Base-by-base conservation (phyloP, 2,329 filamentous ascomycete genomes). In the Incumbomyces delicatus region DNA sequence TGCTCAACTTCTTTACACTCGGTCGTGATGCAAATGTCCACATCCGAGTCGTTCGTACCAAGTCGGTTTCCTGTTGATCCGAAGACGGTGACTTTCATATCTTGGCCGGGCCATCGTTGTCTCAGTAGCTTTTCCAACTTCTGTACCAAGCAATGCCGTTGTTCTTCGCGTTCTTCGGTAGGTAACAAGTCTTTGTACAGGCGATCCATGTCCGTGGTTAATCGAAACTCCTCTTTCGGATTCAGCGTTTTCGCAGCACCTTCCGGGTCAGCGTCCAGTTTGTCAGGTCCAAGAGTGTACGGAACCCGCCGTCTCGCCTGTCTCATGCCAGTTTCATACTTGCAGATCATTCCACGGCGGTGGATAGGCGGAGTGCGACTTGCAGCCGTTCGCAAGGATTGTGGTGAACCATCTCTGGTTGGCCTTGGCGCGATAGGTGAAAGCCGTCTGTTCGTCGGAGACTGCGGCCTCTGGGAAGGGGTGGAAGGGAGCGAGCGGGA, bases 1-100 rank as follows among this genome's bases (percentile, higher is more conserved):
- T 81, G 83, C 64, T 95, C 88, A 61, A 96, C 69, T 58, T 85
- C 84, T 62, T 83, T 92, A 77, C 85, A 88, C 39, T 85, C 74
- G 16, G 92, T 96, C 39, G 88, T 94, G 61, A 98, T 95, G 70
- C 92, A 98, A 47, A 98, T 90, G 63, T 98, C 92, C 63, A 98
- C 87, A 70, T 98, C 92, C 44, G 92, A 98, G 61, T 95, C 88
- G 65, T 87, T 89, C 30, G 90, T 95, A 66, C 88, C 95, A 47
- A 98, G 72, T 63, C 92, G 71, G 65, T 98, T 98, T 40, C 92
- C 92, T 3, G 92, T 96, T 4, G 92, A 96, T n/a, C 92, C 92
- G 74, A 98, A 98, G 13, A 96, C 80, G 63, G 92, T 83, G 31
- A 95, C 92, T 55, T 78, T 81, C 60, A 95, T 95, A 51, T 94